Percentiles rank a stretch among this genome's conserved stretches.
Evolutionary conservation across 2,329 filamentous ascomycete genomes (phyloP).

Genomic region (Colletotrichum truncatum): DNA sequence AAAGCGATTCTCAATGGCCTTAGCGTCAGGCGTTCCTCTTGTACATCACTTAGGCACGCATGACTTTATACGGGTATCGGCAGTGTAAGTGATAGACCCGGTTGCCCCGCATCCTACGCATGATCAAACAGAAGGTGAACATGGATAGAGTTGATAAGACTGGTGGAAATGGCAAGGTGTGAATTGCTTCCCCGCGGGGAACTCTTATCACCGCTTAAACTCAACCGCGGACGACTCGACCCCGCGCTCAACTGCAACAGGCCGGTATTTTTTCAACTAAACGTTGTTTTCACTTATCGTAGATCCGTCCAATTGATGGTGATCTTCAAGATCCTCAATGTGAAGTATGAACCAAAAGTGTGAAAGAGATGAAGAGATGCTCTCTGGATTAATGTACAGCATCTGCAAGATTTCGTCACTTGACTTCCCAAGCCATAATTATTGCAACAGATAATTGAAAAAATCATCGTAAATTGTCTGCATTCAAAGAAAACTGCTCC

Average conservation of each 20-base stretch:
- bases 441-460: no score
- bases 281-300: no score
- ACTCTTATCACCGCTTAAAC: slow-evolving; percentile 8
- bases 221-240: slow-evolving; percentile 7
- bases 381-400: no score
- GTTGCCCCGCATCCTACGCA: background rate
- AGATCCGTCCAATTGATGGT: background rate
- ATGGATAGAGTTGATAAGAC: slow-evolving; percentile 13
- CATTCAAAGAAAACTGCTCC: no score
- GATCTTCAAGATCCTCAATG: background rate
- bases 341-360: no score
- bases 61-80: background rate
- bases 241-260: background rate
- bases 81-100: background rate
- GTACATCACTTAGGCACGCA: background rate
- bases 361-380: no score
- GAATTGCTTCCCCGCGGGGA: background rate
- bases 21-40: background rate
- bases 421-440: no score
- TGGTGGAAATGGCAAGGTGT: background rate
- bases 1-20: background rate
- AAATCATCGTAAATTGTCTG: no score
- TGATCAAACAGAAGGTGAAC: background rate
- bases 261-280: background rate
- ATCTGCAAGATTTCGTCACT: no score